Conservation (phyloP, 2,329 filamentous ascomycete genomes). For the Akanthomyces dipterigenus region DNA sequence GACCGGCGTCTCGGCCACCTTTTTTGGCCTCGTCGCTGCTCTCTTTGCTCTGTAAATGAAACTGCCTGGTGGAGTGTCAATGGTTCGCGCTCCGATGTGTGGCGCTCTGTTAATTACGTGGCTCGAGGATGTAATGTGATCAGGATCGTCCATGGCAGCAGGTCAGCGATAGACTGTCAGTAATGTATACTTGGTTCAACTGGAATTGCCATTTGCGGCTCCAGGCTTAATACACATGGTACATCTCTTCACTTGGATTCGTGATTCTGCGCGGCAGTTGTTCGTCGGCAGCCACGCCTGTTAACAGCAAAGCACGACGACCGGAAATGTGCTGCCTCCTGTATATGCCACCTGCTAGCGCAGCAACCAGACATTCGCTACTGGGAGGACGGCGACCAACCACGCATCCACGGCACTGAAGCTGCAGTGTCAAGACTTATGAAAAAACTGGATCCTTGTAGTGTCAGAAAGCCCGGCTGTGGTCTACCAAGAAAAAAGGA, state of each 20-base stretch:
- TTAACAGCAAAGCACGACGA: too few relatives aligned
- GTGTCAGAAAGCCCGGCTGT: not conserved
- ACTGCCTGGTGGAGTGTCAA: not conserved
- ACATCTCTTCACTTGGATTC: not conserved
- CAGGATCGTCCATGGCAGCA: not conserved
- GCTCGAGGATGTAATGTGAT: conserved; percentile 7
- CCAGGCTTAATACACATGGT: not conserved
- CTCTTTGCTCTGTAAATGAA: conserved; percentile 12
- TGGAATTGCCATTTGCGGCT: not conserved
- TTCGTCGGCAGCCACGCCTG: too few relatives aligned
- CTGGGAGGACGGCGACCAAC: too few relatives aligned
- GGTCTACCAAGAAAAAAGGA: too few relatives aligned
- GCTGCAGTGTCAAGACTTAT: too few relatives aligned
- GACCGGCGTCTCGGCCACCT: not conserved
- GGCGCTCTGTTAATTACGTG: not conserved
- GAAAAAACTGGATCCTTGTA: too few relatives aligned
- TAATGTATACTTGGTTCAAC: not conserved
- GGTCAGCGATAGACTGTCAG: not conserved
- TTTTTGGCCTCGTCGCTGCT: conserved; percentile 6
- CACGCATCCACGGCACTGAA: too few relatives aligned
- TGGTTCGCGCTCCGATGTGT: not conserved
- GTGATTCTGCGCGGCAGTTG: too few relatives aligned
- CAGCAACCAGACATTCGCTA: too few relatives aligned
- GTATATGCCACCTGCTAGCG: too few relatives aligned
- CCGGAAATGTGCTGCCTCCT: too few relatives aligned